Conservation (phyloP, 2,329 filamentous ascomycete genomes). For the Anthostomella pinea region DNA sequence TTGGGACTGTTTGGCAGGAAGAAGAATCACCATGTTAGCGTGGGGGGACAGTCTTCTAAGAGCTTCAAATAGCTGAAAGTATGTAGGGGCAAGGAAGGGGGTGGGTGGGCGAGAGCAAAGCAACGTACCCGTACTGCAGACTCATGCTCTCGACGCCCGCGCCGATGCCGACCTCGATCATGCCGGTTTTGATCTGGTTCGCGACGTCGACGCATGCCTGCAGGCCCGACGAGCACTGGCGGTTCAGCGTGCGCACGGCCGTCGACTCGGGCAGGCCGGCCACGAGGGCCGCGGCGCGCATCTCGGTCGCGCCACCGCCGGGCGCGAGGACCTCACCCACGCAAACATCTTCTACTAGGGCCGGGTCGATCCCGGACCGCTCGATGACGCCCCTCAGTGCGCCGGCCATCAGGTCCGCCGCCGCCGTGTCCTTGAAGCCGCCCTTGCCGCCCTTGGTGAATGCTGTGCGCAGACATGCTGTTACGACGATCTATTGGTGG, state of each 20-base stretch:
- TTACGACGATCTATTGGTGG: slow-evolving; percentile 71
- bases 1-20: slow-evolving; percentile 58
- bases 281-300: slow-evolving; percentile 85
- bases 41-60: too few relatives aligned
- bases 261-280: slow-evolving; percentile 86
- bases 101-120: not conserved
- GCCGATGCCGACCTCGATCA: slow-evolving; percentile 94
- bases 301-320: slow-evolving; percentile 93
- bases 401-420: slow-evolving; percentile 80
- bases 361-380: slow-evolving; percentile 84
- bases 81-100: not conserved
- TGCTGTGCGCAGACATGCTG: slow-evolving; percentile 84
- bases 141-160: slow-evolving; percentile 98
- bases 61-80: not conserved
- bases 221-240: slow-evolving; percentile 90
- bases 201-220: slow-evolving; percentile 93
- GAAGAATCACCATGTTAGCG: slow-evolving; percentile 5
- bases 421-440: slow-evolving; percentile 90
- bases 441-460: slow-evolving; percentile 93
- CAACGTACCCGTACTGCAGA: slow-evolving; percentile 75
- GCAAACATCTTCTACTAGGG: slow-evolving; percentile 84
- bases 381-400: slow-evolving; percentile 78
- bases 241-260: slow-evolving; percentile 84
- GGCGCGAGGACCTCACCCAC: slow-evolving; percentile 90
- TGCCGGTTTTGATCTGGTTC: slow-evolving; percentile 84